Evolutionary conservation across 306 rosid genomes (phyloP).

Genomic region (Mimosa bimucronata): DNA sequence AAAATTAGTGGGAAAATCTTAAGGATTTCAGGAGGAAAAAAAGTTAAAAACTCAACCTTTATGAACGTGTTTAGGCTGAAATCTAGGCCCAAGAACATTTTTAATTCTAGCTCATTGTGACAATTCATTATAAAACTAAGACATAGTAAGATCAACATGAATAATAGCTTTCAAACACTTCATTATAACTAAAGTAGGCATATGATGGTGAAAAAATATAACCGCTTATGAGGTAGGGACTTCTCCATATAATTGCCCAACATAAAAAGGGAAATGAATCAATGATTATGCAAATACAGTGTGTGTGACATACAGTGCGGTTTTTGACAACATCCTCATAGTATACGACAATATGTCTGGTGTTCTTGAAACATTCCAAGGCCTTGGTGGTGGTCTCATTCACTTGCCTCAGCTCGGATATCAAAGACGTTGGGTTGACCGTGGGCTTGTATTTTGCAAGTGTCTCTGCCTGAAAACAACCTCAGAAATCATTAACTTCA

Average conservation of each 20-base stretch:
- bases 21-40: background rate
- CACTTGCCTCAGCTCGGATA: constrained; percentile 66
- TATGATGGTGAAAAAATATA: background rate
- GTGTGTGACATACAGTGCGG: constrained; percentile 65
- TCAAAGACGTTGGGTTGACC: constrained; percentile 72
- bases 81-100: background rate
- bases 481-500: constrained; percentile 31
- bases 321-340: constrained; percentile 88
- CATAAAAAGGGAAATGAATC: constrained; percentile 21
- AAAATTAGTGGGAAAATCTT: background rate
- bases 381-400: constrained; percentile 77
- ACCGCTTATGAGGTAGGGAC: constrained; percentile 1
- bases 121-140: constrained; percentile 7
- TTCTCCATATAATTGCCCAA: background rate
- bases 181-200: background rate
- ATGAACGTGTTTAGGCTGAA: background rate
- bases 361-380: constrained; percentile 88
- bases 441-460: constrained; percentile 91
- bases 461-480: constrained; percentile 77
- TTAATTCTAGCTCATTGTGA: background rate
- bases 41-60: background rate
- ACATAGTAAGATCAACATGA: background rate
- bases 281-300: background rate
- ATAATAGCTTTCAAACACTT: background rate
- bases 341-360: constrained; percentile 73